phyloP scores from a whole-genome alignment of 2,329 filamentous ascomycete genomes.

The Colletotrichum salicis region DNA sequence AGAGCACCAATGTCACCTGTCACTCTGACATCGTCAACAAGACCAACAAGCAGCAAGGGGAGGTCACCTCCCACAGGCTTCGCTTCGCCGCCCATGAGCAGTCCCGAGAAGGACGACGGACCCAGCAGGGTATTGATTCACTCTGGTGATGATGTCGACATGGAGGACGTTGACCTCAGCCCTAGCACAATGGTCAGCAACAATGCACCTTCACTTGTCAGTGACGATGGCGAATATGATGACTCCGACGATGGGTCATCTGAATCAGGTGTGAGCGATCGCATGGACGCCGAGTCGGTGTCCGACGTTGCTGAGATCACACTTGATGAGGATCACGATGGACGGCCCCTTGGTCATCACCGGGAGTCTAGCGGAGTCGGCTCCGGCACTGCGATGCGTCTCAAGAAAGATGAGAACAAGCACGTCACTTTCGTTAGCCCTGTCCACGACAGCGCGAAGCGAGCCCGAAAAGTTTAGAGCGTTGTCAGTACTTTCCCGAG shows the following conservation, averaged over 20 bases:
- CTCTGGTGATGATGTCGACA: conserved; percentile 61
- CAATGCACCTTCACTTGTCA: conserved; percentile 82
- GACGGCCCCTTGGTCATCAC: conserved; percentile 56
- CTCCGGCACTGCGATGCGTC: conserved; percentile 53
- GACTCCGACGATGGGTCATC: conserved; percentile 74
- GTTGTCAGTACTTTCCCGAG: neutral
- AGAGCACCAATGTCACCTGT: conserved; percentile 65
- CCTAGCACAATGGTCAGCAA: conserved; percentile 78
- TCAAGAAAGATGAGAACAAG: conserved; percentile 65
- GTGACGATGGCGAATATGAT: conserved; percentile 83
- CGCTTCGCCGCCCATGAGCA: conserved; percentile 47
- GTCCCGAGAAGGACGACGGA: conserved; percentile 38
- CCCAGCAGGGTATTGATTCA: conserved; percentile 47
- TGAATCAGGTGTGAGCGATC: conserved; percentile 67
- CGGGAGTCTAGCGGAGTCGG: conserved; percentile 49
- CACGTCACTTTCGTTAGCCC: conserved; percentile 67
- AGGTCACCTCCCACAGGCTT: conserved; percentile 52
- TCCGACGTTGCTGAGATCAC: conserved; percentile 72
- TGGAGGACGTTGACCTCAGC: conserved; percentile 73
- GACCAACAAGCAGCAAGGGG: conserved; percentile 69
- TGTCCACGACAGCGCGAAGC: conserved; percentile 53
- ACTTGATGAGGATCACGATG: conserved; percentile 66
- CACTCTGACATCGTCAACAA: conserved; percentile 50
- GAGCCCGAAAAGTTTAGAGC: conserved; percentile 37
- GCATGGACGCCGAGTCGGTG: conserved; percentile 67